Base-by-base conservation (phyloP, 176 grass and related monocot genomes). In the Tillandsia fasciculata region DNA sequence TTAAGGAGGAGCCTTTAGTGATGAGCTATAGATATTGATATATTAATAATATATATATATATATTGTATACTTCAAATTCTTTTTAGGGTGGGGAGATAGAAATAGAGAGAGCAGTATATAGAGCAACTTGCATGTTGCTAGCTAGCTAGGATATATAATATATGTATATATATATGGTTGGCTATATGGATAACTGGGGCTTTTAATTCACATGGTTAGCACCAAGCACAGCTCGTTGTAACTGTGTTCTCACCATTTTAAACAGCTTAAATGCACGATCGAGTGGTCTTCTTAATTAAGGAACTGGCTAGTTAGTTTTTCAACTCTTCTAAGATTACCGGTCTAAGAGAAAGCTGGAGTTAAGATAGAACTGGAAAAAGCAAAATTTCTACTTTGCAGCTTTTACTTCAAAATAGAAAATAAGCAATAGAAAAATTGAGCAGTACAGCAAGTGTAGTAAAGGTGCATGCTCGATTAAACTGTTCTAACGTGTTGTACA, bases 1-100 rank as follows among this genome's bases (percentile, higher is more conserved):
- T 26, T 88, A 80, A 42, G 79, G 73, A 29, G 66, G 58, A 63
- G 70, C 80, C 66, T 76, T 48, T 61, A 65, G 57, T 83, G 76
- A 64, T 72, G 49, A 80, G 52, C n/a, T 83, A 64, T 11, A 20
- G 74, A 50, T 14, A 78, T 71, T 67, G 66, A 68, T 73, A 74
- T 61, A 61, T 17, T 61, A 61, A 61, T 61, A 20, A 8, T 23
- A 15, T 20, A 18, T 24, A 24, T 24, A 24, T 42, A 42, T 42
- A 42, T 42, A 42, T 42, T 42, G 56, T 9, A 20, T 9, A 23
- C 10, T 61, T 22, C 15, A 61, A 61, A 61, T 61, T 10, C 56
- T 23, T 7, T 42, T 42, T 42, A 42, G 33, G 33, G 33, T 42
- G 33, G 15, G 9, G 17, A 61, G 17, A 61, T 14, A 18, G 56